Evolutionary conservation across 352 stramenopile genomes (phyloP).

Genomic region (Halophytophthora polymorphica): DNA sequence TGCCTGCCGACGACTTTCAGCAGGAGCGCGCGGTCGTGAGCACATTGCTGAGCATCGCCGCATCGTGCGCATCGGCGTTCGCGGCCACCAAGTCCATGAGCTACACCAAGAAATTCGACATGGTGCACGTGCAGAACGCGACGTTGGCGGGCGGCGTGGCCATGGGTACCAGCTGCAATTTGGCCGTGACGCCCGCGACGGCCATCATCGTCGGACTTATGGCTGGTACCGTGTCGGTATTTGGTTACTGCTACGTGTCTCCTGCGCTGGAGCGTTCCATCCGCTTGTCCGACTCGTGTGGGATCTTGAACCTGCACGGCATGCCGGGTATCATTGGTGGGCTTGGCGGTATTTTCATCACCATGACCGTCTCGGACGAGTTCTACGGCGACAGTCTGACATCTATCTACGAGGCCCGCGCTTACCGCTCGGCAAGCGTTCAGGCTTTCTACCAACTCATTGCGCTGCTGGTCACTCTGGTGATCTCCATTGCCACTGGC

Average conservation of each 20-base stretch:
- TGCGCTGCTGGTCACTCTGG: slow-evolving; percentile 31
- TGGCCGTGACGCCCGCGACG: slow-evolving; percentile 54
- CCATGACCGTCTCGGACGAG: slow-evolving; percentile 39
- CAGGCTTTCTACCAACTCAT: slow-evolving; percentile 52
- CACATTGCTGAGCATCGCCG: slow-evolving; percentile 62
- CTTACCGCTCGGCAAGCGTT: slow-evolving; percentile 28
- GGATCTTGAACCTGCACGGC: slow-evolving; percentile 72
- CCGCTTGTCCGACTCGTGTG: slow-evolving; percentile 39
- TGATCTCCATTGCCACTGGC: slow-evolving; percentile 30
- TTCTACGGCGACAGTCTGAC: slow-evolving; percentile 36
- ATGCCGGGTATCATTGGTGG: slow-evolving; percentile 61
- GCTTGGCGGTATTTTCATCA: slow-evolving; percentile 45
- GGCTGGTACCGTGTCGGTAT: slow-evolving; percentile 39
- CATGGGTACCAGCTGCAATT: slow-evolving; percentile 61
- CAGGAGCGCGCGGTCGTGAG: slow-evolving; percentile 67
- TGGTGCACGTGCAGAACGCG: slow-evolving; percentile 84
- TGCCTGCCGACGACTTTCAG: slow-evolving; percentile 46
- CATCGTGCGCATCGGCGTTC: slow-evolving; percentile 55
- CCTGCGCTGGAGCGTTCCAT: slow-evolving; percentile 35
- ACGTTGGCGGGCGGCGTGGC: slow-evolving; percentile 76
- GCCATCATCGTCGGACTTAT: slow-evolving; percentile 40
- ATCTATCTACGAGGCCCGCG: slow-evolving; percentile 38
- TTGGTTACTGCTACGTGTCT: slow-evolving; percentile 38
- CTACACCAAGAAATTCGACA: slow-evolving; percentile 57
- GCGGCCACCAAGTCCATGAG: slow-evolving; percentile 32